A percentile compares a stretch with the other conserved stretches of the same genome.
Conservation (phyloP, 306 rosid species). For the Cucurbita pepo region DNA sequence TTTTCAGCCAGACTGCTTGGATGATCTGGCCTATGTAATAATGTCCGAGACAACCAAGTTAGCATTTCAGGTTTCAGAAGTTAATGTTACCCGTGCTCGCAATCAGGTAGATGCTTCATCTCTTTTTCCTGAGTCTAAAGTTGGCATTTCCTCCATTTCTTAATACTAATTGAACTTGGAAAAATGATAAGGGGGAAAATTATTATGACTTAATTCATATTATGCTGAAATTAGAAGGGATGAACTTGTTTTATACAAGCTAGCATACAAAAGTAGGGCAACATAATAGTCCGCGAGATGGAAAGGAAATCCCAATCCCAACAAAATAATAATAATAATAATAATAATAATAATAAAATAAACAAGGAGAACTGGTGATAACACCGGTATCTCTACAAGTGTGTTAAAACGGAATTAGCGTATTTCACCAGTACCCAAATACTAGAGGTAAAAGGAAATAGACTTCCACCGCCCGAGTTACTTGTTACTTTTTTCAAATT, state of each 20-base stretch:
- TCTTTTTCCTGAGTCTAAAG: neutral
- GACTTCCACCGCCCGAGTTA: neutral
- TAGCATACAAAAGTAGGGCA: neutral
- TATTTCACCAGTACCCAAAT: neutral
- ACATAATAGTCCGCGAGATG: neutral
- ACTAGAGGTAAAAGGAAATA: neutral
- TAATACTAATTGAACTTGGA: neutral
- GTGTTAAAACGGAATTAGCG: neutral
- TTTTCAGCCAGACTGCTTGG: slow-evolving; percentile 52
- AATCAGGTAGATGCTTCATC: slow-evolving; percentile 47
- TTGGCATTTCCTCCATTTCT: neutral
- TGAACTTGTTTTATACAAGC: neutral
- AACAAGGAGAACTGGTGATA: no score
- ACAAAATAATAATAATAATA: no score
- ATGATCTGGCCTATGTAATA: slow-evolving; percentile 74
- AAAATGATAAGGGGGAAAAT: neutral
- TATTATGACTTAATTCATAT: neutral
- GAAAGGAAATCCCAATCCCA: no score
- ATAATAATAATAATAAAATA: no score
- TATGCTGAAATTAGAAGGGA: neutral
- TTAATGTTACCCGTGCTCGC: slow-evolving; percentile 71
- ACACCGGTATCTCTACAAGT: neutral
- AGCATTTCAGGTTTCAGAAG: slow-evolving; percentile 65
- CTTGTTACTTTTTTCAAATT: neutral
- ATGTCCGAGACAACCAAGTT: slow-evolving; percentile 76